These are phyloP conservation scores for Claviceps cyperi DNA, from an alignment of 2,329 filamentous ascomycete species.

Conservation along the genomic window DNA sequence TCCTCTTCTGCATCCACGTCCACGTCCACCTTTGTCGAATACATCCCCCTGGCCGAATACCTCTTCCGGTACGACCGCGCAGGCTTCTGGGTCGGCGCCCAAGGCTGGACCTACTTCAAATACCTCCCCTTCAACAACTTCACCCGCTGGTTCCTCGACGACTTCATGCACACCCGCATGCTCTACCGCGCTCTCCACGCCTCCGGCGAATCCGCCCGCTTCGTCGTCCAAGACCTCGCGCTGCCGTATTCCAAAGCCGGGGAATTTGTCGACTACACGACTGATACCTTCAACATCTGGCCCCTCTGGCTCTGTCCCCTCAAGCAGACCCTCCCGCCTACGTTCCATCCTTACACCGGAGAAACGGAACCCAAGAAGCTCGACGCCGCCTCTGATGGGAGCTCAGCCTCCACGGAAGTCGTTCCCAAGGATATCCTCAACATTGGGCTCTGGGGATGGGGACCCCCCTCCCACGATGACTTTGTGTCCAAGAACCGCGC, in stretches of 20 bases:
- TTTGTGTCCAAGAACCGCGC: constrained; percentile 57
- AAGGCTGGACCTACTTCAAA: constrained; percentile 53
- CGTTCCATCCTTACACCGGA: constrained; percentile 40
- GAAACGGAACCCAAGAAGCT: constrained; percentile 13
- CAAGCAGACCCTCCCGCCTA: constrained; percentile 31
- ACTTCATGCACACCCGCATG: constrained; percentile 61
- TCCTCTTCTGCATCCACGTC: constrained; percentile 7
- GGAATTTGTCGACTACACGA: constrained; percentile 41
- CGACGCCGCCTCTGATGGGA: not conserved
- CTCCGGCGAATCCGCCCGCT: constrained; percentile 47
- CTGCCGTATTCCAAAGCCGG: constrained; percentile 38
- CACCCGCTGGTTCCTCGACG: constrained; percentile 55
- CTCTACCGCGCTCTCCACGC: constrained; percentile 58
- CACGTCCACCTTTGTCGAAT: constrained; percentile 24
- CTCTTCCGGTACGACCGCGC: constrained; percentile 65
- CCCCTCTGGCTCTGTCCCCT: constrained; percentile 46
- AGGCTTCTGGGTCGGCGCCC: constrained; percentile 57
- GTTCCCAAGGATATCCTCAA: constrained; percentile 35
- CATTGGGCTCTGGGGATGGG: constrained; percentile 69
- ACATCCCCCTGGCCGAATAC: constrained; percentile 56
- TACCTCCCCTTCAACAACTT: constrained; percentile 49
- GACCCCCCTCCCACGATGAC: constrained; percentile 37
- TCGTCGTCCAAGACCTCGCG: constrained; percentile 55
- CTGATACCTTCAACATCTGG: constrained; percentile 38
- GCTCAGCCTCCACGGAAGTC: not conserved